phyloP scores from a whole-genome alignment of 768 basidiomycete genomes.

The Lactifluus piperatus region DNA sequence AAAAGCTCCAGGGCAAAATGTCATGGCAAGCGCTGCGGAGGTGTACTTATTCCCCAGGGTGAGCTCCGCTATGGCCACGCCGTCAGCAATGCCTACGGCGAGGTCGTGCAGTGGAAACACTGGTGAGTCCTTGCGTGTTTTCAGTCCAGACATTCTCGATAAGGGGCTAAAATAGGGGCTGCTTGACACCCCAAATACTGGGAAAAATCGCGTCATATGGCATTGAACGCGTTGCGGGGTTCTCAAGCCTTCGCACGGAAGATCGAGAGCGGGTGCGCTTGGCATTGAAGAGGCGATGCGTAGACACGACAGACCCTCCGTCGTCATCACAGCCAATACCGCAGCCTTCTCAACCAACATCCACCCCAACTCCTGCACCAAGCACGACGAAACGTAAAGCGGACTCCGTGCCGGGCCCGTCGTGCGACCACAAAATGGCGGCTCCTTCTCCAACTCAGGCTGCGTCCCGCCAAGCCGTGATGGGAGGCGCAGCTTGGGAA shows the following conservation, averaged over 20 bases:
- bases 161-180: constrained; percentile 12
- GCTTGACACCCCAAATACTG: constrained; percentile 14
- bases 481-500: constrained; percentile 18
- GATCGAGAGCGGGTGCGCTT: constrained; percentile 57
- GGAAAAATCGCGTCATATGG: constrained; percentile 6
- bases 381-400: constrained; percentile 41
- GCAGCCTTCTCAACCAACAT: background rate
- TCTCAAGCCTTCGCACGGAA: constrained; percentile 27
- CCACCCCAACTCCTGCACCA: constrained; percentile 16
- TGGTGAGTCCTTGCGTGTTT: constrained; percentile 39
- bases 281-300: constrained; percentile 44
- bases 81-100: constrained; percentile 38
- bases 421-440: background rate
- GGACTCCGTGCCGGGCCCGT: constrained; percentile 19
- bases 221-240: background rate
- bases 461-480: constrained; percentile 1
- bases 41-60: constrained; percentile 43
- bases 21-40: constrained; percentile 54
- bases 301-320: constrained; percentile 45
- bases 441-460: constrained; percentile 21
- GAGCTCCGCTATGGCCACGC: constrained; percentile 58
- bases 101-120: constrained; percentile 67
- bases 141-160: background rate
- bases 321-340: constrained; percentile 3
- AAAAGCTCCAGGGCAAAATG: constrained; percentile 63